Percentiles rank a stretch among this genome's conserved stretches.
Conservation (phyloP, 805 yeast species). For the Candida lessepsii region DNA sequence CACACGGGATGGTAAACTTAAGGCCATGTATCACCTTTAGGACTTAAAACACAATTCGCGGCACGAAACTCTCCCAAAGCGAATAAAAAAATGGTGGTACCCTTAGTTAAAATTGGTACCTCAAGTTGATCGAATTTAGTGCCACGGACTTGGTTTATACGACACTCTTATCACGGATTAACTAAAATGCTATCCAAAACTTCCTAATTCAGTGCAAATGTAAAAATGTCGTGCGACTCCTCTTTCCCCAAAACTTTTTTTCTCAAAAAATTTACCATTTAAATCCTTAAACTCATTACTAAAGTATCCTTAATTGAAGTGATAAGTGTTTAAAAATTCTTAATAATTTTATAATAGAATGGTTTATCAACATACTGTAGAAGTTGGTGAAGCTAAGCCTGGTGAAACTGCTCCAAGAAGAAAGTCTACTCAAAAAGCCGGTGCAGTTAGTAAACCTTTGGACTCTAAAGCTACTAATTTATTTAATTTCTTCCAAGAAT, state of each 20-base stretch:
- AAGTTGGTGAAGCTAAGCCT: slow-evolving; percentile 67
- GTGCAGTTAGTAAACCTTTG: slow-evolving; percentile 56
- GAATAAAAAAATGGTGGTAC: too few relatives aligned
- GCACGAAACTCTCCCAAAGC: too few relatives aligned
- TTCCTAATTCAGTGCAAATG: background rate
- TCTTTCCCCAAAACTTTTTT: slow-evolving; percentile 6
- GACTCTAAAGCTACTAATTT: slow-evolving; percentile 66
- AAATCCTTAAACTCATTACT: background rate
- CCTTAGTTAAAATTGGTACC: too few relatives aligned
- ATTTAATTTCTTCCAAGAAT: slow-evolving; percentile 65
- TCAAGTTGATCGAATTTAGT: too few relatives aligned
- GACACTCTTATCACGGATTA: too few relatives aligned
- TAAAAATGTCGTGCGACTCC: slow-evolving; percentile 5
- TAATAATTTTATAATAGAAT: background rate
- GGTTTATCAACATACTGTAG: slow-evolving; percentile 38
- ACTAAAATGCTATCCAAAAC: background rate
- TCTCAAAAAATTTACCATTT: background rate
- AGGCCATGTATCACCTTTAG: too few relatives aligned
- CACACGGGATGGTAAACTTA: too few relatives aligned
- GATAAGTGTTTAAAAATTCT: too few relatives aligned
- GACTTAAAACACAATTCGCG: too few relatives aligned
- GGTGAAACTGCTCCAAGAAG: slow-evolving; percentile 87
- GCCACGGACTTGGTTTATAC: too few relatives aligned
- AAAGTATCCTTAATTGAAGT: background rate
- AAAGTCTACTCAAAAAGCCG: slow-evolving; percentile 50